Conservation (phyloP, 2,329 filamentous ascomycete species). For the Colletotrichum kahawae region DNA sequence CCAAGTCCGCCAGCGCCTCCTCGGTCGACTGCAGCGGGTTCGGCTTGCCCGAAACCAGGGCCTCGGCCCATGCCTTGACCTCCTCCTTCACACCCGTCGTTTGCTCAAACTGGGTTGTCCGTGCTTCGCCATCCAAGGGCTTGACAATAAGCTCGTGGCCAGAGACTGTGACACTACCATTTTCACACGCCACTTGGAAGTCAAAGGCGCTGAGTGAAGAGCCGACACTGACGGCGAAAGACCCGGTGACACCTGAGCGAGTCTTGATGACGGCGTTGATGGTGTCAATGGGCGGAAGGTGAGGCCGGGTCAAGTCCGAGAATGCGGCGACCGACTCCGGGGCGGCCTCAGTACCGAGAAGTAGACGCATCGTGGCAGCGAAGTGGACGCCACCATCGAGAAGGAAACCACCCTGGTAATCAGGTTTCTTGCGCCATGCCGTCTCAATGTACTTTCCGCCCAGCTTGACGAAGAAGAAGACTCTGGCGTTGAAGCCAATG, state of each 20-base stretch:
- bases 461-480: constrained; percentile 46
- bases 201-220: constrained; percentile 58
- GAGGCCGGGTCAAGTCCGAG: constrained; percentile 46
- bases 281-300: constrained; percentile 71
- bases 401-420: constrained; percentile 77
- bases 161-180: constrained; percentile 56
- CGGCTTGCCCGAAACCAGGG: constrained; percentile 49
- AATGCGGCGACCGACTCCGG: constrained; percentile 58
- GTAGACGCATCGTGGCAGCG: constrained; percentile 63
- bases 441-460: constrained; percentile 22
- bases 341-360: constrained; percentile 51
- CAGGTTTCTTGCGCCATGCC: constrained; percentile 69
- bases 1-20: constrained; percentile 65
- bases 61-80: constrained; percentile 64
- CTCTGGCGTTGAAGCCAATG: constrained; percentile 41
- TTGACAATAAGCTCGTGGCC: constrained; percentile 49
- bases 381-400: constrained; percentile 80
- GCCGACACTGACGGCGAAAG: constrained; percentile 62
- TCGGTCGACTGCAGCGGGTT: constrained; percentile 60
- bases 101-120: constrained; percentile 47
- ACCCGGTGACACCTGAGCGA: constrained; percentile 59
- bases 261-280: constrained; percentile 64
- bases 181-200: constrained; percentile 62
- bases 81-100: constrained; percentile 63
- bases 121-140: constrained; percentile 36